These are phyloP conservation scores for Phlegmacium glaucopus DNA, from an alignment of 768 basidiomycete species.

Conservation along the genomic window DNA sequence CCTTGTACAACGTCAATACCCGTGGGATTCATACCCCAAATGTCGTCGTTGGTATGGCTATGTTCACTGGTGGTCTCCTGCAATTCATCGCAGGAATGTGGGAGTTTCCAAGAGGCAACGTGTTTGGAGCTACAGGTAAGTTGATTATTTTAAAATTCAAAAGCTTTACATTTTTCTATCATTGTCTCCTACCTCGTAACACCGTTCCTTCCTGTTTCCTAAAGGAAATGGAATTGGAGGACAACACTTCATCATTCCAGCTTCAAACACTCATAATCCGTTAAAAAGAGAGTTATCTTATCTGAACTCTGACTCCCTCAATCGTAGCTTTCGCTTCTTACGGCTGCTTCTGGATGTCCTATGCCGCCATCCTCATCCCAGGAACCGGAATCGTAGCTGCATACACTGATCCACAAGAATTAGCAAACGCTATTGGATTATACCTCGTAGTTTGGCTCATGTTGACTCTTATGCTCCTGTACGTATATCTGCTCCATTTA, in stretches of 20 bases:
- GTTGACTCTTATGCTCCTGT: constrained; percentile 63
- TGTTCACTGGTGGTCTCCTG: constrained; percentile 71
- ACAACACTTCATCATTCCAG: background rate
- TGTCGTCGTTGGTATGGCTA: constrained; percentile 72
- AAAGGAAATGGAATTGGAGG: too few relatives aligned
- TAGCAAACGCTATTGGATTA: constrained; percentile 59
- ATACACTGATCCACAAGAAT: constrained; percentile 39
- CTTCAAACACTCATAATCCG: background rate
- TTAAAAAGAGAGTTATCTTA: too few relatives aligned
- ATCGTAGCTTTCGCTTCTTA: constrained; percentile 64
- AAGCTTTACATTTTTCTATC: too few relatives aligned
- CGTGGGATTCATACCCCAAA: constrained; percentile 51
- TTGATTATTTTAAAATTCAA: constrained; percentile 1
- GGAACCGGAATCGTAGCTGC: constrained; percentile 53
- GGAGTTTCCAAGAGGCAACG: constrained; percentile 61
- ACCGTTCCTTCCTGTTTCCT: background rate
- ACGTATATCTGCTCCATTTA: constrained; percentile 21
- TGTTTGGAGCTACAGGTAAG: constrained; percentile 64
- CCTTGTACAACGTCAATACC: constrained; percentile 58
- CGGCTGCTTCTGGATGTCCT: constrained; percentile 81
- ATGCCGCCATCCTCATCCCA: constrained; percentile 64
- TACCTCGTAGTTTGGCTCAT: constrained; percentile 68
- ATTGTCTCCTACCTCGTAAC: background rate
- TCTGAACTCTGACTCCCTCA: background rate
- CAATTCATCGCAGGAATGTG: constrained; percentile 85